phyloP scores from a whole-genome alignment of 176 grass and related monocot species.

The Lolium multiflorum region DNA sequence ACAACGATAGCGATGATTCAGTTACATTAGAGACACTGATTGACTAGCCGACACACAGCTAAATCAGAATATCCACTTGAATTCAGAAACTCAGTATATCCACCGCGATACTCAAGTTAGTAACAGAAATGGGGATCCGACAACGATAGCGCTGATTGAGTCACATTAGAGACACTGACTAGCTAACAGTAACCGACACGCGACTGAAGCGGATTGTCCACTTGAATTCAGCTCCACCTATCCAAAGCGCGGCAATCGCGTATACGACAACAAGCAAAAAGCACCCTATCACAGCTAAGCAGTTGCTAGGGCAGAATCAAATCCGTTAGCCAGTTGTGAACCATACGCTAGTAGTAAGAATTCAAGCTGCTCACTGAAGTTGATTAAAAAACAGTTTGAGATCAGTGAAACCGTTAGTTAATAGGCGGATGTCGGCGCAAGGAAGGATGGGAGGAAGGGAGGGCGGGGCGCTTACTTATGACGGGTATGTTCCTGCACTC shows the following conservation, averaged over 20 bases:
- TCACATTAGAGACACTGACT: not conserved
- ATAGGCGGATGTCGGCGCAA: not conserved
- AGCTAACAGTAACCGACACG: not conserved
- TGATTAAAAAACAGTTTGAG: too few relatives aligned
- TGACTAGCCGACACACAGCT: too few relatives aligned
- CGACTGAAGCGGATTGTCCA: not conserved
- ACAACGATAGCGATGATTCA: not conserved
- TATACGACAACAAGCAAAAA: not conserved
- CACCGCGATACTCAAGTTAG: not conserved
- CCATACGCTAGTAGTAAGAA: not conserved
- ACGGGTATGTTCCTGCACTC: slow-evolving; percentile 98
- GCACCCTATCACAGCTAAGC: not conserved
- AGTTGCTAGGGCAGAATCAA: not conserved
- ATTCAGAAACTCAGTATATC: not conserved
- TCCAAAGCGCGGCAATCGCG: not conserved
- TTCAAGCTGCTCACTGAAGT: too few relatives aligned
- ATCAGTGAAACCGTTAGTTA: too few relatives aligned
- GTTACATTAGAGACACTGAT: not conserved
- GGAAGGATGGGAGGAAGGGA: not conserved
- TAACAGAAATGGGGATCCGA: slow-evolving; percentile 1
- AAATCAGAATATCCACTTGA: too few relatives aligned
- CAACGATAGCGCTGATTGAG: not conserved
- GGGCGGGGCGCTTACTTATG: slow-evolving; percentile 65
- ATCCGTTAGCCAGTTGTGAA: not conserved
- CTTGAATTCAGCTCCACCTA: slow-evolving; percentile 4